Base-by-base conservation (phyloP, 1,284 basidiomycete species). In the Austroboletus niveus region DNA sequence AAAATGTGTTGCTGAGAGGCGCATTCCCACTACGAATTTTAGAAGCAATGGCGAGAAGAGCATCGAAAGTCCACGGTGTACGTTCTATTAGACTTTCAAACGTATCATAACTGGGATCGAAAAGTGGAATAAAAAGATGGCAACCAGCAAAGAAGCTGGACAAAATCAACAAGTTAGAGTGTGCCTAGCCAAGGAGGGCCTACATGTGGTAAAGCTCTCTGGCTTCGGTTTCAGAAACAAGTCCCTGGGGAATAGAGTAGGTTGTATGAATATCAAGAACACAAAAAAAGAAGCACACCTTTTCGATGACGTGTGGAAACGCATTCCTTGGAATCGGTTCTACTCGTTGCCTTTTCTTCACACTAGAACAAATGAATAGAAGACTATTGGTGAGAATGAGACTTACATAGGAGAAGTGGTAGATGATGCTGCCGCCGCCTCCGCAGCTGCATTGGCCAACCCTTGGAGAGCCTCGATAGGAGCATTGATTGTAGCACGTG, bases 391-490 rank as follows among this genome's bases (percentile, higher is more conserved):
- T 73, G 12, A 24, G 36, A 27, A 34, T 5, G 43, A 8, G 36
- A 47, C 64, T 31, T 34, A 71, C 69, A 57, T 52, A 8, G 59
- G 46, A 39, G 72, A 58, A 30, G 70, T 64, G 7, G 70, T 51
- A 14, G 74, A 77, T 3, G 89, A 81, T 3, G 79, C 87, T 5
- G 89, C 87, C 1, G 94, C 92, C 3, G 93, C 90, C 69, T 94
- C 92, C 24, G 92, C 94, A 5, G 93, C 93, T 3, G 93, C 93
- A 66, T 96, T 95, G 12, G 93, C 94, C 42, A 96, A 76, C 3
- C 92, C 92, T 65, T 96, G 90, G 32, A 96, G 75, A 5, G 94
- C 94, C 66, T 96, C 93, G 53, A 96, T 96, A 1, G 94, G 94
- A 0, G 94, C 92, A 55, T 89, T 92, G 57, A 95, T 74, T 34